Evolutionary conservation across 116 monocot genomes (phyloP).

Genomic region (Posidonia oceanica): DNA sequence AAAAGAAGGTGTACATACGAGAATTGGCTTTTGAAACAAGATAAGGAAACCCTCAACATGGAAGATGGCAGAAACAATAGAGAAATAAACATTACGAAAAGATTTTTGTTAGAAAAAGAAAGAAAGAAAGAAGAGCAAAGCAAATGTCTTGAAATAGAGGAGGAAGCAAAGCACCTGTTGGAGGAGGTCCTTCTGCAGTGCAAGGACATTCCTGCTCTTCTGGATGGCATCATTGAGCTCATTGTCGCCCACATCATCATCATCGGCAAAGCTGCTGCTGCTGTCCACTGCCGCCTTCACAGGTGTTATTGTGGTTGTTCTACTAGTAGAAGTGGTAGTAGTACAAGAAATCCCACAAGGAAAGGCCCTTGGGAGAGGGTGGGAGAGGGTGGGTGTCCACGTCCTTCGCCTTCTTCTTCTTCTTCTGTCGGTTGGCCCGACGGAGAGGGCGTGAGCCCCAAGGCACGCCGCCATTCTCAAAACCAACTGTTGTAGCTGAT

Average conservation of each 20-base stretch:
- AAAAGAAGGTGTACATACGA: no score
- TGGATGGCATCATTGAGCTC: conserved; percentile 31
- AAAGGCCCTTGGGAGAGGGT: no score
- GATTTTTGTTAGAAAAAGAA: no score
- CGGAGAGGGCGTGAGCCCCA: neutral
- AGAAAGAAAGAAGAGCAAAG: no score
- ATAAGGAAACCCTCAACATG: no score
- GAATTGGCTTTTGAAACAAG: no score
- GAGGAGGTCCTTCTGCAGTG: conserved; percentile 37
- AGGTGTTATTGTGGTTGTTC: neutral
- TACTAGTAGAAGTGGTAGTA: neutral
- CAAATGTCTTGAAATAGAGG: neutral
- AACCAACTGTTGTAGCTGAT: no score
- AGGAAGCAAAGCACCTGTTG: conserved; percentile 21
- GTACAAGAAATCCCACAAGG: no score
- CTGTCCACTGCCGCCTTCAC: neutral
- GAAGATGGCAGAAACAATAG: no score
- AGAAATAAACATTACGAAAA: no score
- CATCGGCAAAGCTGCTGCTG: neutral
- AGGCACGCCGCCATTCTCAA: neutral
- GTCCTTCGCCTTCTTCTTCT: neutral
- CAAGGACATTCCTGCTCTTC: conserved; percentile 41
- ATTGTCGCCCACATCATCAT: neutral
- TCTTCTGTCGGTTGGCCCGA: neutral
- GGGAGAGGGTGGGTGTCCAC: no score